phyloP scores from a whole-genome alignment of 768 basidiomycete genomes.

The Mrakia hoshinonis region DNA sequence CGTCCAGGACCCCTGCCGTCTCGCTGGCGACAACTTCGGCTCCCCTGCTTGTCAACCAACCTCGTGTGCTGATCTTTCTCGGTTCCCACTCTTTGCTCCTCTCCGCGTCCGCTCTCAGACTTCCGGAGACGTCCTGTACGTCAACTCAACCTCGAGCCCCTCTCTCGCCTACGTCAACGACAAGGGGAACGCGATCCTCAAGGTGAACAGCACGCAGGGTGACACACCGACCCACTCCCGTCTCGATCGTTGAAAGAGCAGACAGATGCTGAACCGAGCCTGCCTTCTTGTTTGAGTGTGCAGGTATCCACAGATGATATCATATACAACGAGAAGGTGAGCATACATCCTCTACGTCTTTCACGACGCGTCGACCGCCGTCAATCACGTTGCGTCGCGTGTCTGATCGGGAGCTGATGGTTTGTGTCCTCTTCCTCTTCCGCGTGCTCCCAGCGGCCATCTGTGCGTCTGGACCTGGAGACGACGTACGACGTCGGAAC shows the following conservation, averaged over 20 bases:
- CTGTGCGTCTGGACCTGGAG: not conserved
- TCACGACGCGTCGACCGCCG: not conserved
- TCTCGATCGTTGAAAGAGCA: not conserved
- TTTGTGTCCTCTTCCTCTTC: not conserved
- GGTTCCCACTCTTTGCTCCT: not conserved
- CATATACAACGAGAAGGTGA: not conserved
- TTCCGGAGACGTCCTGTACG: constrained; percentile 11
- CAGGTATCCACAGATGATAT: constrained; percentile 13
- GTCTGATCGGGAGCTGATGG: no score
- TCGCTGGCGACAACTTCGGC: not conserved
- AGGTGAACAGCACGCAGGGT: not conserved
- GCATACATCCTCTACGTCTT: not conserved
- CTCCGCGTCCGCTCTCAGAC: not conserved
- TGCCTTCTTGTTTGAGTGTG: no score
- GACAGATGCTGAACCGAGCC: not conserved
- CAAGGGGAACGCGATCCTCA: constrained; percentile 8
- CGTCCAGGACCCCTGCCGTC: not conserved
- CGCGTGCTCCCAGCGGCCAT: constrained; percentile 3
- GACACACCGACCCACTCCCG: no score
- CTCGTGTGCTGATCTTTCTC: not conserved
- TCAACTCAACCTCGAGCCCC: constrained; percentile 7
- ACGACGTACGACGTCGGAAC: constrained; percentile 14
- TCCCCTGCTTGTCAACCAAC: not conserved
- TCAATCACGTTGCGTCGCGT: not conserved
- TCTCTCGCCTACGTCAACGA: constrained; percentile 18